phyloP scores from a whole-genome alignment of 306 rosid genomes.

The Medicago arabica region DNA sequence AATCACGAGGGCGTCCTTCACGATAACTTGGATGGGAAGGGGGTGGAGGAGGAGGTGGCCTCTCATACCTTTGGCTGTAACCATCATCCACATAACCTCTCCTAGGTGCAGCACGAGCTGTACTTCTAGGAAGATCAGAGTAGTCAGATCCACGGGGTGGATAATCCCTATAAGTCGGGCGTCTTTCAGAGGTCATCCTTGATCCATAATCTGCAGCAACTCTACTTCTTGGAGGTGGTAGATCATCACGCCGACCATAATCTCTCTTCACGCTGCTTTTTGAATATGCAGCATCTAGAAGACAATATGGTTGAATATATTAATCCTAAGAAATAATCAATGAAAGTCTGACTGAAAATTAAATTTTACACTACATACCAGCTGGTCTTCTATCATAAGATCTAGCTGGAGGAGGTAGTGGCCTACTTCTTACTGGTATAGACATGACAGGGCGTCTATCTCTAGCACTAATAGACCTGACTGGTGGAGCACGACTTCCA shows the following conservation, averaged over 20 bases:
- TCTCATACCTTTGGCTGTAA: constrained; percentile 80
- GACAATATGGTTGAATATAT: constrained; percentile 12
- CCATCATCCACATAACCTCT: constrained; percentile 91
- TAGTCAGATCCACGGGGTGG: constrained; percentile 71
- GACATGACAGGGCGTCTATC: constrained; percentile 85
- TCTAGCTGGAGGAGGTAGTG: constrained; percentile 75
- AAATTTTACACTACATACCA: constrained; percentile 52
- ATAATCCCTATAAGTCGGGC: constrained; percentile 78
- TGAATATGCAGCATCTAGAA: constrained; percentile 71
- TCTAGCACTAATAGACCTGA: constrained; percentile 69
- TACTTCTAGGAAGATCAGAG: constrained; percentile 73
- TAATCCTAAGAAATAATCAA: constrained; percentile 7
- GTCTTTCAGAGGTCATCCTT: constrained; percentile 80
- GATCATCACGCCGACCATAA: constrained; percentile 77
- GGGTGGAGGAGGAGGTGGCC: constrained; percentile 81
- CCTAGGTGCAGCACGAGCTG: constrained; percentile 70
- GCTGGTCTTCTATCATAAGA: constrained; percentile 85
- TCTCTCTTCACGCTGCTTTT: constrained; percentile 86
- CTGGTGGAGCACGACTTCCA: constrained; percentile 70
- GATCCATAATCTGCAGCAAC: constrained; percentile 72
- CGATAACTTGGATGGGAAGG: constrained; percentile 74
- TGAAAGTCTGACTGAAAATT: constrained; percentile 2
- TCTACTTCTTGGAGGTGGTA: constrained; percentile 89
- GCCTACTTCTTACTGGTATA: constrained; percentile 69
- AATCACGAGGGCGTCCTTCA: constrained; percentile 88